phyloP scores from a whole-genome alignment of 2,329 filamentous ascomycete species.

The Chaetomiaceae sp. region DNA sequence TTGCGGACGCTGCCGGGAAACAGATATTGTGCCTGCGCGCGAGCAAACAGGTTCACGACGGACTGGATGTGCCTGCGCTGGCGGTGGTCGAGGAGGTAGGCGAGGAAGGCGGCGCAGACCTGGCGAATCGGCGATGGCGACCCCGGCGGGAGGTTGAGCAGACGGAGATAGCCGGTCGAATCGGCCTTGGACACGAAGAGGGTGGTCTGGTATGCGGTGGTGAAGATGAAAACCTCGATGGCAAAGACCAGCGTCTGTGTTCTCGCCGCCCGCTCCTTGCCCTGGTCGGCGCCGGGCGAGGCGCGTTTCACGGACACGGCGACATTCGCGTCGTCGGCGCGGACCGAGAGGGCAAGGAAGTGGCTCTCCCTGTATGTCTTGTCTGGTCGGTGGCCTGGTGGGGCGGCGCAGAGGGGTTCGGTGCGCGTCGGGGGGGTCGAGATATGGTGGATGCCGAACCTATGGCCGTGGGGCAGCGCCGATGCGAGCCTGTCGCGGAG shows the following conservation, averaged over 20 bases:
- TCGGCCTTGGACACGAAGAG: constrained; percentile 96
- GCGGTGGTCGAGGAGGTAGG: constrained; percentile 63
- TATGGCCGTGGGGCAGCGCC: constrained; percentile 47
- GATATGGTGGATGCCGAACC: constrained; percentile 74
- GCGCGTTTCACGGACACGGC: constrained; percentile 14
- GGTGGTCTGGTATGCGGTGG: constrained; percentile 71
- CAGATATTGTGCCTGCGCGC: constrained; percentile 87
- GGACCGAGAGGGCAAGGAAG: constrained; percentile 53
- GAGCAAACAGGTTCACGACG: constrained; percentile 83
- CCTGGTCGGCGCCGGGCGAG: constrained; percentile 20
- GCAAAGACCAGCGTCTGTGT: constrained; percentile 67
- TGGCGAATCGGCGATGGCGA: constrained; percentile 66
- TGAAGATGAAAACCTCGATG: constrained; percentile 83
- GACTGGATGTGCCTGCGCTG: constrained; percentile 60
- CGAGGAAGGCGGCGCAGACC: constrained; percentile 68
- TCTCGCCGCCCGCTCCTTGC: constrained; percentile 24
- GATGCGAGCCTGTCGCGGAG: constrained; percentile 39
- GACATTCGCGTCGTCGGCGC: constrained; percentile 18
- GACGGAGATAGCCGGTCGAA: constrained; percentile 79
- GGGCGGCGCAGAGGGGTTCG: constrained; percentile 71
- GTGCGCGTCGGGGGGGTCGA: constrained; percentile 75
- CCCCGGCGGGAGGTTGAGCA: constrained; percentile 57
- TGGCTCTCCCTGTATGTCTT: constrained; percentile 84
- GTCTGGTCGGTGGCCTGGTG: constrained; percentile 64
- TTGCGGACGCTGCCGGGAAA: constrained; percentile 91